phyloP scores from a whole-genome alignment of 768 basidiomycete species.

The Lyophyllum semitale region DNA sequence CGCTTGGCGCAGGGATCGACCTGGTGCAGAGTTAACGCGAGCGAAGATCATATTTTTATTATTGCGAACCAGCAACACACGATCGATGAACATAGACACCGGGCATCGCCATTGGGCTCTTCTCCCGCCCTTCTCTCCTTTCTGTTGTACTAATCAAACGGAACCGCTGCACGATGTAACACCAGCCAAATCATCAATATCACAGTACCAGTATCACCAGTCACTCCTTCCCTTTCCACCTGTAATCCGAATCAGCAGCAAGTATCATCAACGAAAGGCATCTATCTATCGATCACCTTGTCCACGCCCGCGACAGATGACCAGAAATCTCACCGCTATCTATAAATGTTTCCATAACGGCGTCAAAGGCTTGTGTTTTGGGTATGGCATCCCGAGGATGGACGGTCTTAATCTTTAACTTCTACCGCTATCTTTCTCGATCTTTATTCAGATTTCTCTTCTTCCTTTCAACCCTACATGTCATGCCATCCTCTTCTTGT shows the following conservation, averaged over 20 bases:
- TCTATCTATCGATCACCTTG: conserved; percentile 16
- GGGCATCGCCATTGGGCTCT: conserved; percentile 12
- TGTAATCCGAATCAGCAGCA: conserved; percentile 19
- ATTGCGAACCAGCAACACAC: conserved; percentile 5
- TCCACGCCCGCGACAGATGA: conserved; percentile 13
- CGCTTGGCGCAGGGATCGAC: conserved; percentile 46
- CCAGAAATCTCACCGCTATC: conserved; percentile 24
- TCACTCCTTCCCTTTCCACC: conserved; percentile 13
- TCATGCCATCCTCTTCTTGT: neutral
- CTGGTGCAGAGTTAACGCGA: conserved; percentile 39
- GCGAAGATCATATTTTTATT: neutral
- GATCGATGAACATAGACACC: conserved; percentile 22
- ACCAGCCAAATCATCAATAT: conserved; percentile 32
- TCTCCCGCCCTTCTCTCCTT: conserved; percentile 19
- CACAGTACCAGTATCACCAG: conserved; percentile 18
- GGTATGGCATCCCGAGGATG: conserved; percentile 21
- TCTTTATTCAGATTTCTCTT: conserved; percentile 11
- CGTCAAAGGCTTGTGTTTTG: conserved; percentile 9
- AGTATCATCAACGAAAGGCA: conserved; percentile 16
- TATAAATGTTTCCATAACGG: conserved; percentile 13
- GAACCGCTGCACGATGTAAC: conserved; percentile 41
- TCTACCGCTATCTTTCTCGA: conserved; percentile 13
- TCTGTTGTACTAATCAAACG: conserved; percentile 44
- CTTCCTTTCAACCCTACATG: conserved; percentile 1
- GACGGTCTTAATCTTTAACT: conserved; percentile 14